Percentiles rank a stretch among this genome's conserved stretches.
Conservation (phyloP, 2,329 filamentous ascomycete species). For the Tolypocladium paradoxum region DNA sequence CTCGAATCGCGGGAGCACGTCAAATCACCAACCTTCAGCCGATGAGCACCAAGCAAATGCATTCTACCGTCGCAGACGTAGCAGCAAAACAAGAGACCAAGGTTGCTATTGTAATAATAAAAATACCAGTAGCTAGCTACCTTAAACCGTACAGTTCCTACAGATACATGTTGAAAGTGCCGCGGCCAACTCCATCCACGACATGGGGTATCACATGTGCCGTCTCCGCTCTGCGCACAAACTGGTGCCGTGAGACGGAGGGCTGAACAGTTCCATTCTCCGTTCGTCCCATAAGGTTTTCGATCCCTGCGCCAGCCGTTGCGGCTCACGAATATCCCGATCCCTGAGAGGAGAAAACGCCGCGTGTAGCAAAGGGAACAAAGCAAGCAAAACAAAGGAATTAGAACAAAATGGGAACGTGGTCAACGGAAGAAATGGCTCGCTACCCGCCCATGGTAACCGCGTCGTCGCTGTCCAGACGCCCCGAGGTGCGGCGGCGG, state of each 20-base stretch:
- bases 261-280: background rate
- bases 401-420: background rate
- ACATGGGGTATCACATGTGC: conserved; percentile 1
- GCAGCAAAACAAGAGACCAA: background rate
- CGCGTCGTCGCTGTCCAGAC: conserved; percentile 5
- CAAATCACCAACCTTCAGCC: background rate
- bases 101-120: background rate
- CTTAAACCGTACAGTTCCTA: background rate
- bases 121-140: background rate
- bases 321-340: background rate
- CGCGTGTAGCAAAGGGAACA: background rate
- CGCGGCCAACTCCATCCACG: background rate
- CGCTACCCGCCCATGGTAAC: conserved; percentile 5
- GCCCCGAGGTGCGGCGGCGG: background rate
- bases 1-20: background rate
- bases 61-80: background rate
- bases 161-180: background rate
- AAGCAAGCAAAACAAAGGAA: background rate
- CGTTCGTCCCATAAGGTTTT: background rate
- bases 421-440: background rate
- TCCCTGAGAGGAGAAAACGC: background rate
- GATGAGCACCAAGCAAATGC: background rate
- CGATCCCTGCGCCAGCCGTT: background rate
- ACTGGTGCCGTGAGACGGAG: background rate
- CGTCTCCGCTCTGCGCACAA: background rate